These are phyloP conservation scores for Ustilago sp. DNA, from an alignment of 1,284 basidiomycete genomes.

Conservation along the genomic window DNA sequence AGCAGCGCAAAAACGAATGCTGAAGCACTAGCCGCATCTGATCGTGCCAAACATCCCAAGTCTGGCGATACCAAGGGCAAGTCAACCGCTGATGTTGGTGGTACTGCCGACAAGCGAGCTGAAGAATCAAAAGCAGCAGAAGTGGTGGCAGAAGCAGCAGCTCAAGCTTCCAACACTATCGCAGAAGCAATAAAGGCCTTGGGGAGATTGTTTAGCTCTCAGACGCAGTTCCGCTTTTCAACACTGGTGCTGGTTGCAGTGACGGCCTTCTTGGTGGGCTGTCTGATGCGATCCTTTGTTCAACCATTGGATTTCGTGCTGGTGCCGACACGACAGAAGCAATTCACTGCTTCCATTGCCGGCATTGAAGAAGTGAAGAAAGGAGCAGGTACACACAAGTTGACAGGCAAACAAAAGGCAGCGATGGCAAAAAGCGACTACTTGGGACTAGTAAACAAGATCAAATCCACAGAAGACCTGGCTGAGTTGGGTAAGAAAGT, in stretches of 20 bases:
- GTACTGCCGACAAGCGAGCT: neutral
- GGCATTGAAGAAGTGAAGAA: neutral
- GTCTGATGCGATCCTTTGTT: constrained; percentile 84
- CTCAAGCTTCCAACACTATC: constrained; percentile 29
- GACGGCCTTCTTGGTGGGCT: constrained; percentile 90
- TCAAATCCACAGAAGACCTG: neutral
- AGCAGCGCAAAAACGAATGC: constrained; percentile 41
- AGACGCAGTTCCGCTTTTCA: constrained; percentile 42
- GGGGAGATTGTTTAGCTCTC: constrained; percentile 19
- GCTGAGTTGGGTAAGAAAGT: constrained; percentile 7
- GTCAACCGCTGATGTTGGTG: neutral
- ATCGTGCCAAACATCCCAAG: constrained; percentile 36
- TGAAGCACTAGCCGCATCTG: constrained; percentile 36
- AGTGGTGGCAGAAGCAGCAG: constrained; percentile 22
- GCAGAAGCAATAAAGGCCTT: constrained; percentile 24
- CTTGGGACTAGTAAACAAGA: constrained; percentile 14
- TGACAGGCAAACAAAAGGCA: constrained; percentile 1
- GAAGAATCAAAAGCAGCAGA: neutral
- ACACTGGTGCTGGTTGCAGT: constrained; percentile 78
- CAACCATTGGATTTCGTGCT: constrained; percentile 89
- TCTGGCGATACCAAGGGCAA: constrained; percentile 16
- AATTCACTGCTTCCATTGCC: neutral
- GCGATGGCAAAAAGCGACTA: constrained; percentile 17
- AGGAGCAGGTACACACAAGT: neutral
- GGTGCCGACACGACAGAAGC: constrained; percentile 25